Base-by-base conservation (phyloP, 2,329 filamentous ascomycete genomes). In the Blastomyces emzantsi region DNA sequence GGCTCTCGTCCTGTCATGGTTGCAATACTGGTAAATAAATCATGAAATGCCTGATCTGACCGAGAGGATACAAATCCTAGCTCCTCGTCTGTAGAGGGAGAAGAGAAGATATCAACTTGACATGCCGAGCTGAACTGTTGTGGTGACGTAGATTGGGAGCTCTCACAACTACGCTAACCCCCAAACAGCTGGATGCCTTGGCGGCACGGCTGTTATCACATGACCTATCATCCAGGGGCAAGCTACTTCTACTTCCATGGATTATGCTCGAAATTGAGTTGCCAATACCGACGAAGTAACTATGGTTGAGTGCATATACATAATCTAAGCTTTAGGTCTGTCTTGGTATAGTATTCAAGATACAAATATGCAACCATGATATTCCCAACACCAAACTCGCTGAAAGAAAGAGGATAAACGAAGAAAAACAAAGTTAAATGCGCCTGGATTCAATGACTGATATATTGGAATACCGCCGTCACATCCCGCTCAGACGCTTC, bases 401-500 rank as follows among this genome's bases (percentile, higher is more conserved):
- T 41, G 36, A 15, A 36, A 33, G 2, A 39, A 39, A 39, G 36
- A 36, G 43, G 19, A 11, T 33, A 52, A 47, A n/a, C 25, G 22
- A 62, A 25, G 22, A 15, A 15, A 52, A 17, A 30, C 7, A 28
- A 22, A 36, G 19, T 13, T n/a, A 22, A 36, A 54, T 36, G 7
- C 22, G 1, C 59, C 45, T 52, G 19, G 51, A 19, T 63, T 76
- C 66, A 90, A 78, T 97, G 94, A 69, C 92, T 97, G 72, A 99
- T 97, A 77, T 97, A 99, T 81, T 99, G 94, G 74, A 99, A 99
- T 43, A 97, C 92, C 13, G 93, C 91, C 67, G 91, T 97, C 9
- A 99, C 92, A 71, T 90, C 90, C 30, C 82, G 79, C 75, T 93
- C 87, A 3, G 82, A 83, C 64, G 83, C 85, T 78, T 99, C 94